Percentiles rank a stretch among this genome's conserved stretches.
phyloP scores from a whole-genome alignment of 768 basidiomycete genomes.

The Trametes cinnabarina region DNA sequence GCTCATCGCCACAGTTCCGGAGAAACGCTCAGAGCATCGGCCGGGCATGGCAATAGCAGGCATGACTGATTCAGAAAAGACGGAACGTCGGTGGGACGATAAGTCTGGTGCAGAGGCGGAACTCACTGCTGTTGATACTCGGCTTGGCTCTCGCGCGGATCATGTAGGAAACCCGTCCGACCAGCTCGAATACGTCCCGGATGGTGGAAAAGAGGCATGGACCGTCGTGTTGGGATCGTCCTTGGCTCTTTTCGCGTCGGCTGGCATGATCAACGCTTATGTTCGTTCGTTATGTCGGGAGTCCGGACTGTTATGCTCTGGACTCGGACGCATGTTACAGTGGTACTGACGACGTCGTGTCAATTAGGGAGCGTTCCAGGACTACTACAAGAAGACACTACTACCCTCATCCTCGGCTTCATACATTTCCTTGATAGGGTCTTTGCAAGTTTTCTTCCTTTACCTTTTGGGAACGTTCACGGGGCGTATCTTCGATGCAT shows the following conservation, averaged over 20 bases:
- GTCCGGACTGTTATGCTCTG: too few species aligned
- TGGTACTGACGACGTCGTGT: neutral
- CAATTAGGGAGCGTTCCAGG: constrained; percentile 29
- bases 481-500: constrained; percentile 28
- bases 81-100: too few species aligned
- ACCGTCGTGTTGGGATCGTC: constrained; percentile 23
- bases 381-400: constrained; percentile 26
- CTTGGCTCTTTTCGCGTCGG: constrained; percentile 20
- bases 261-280: constrained; percentile 23
- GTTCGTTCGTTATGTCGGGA: too few species aligned
- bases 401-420: constrained; percentile 26
- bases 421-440: constrained; percentile 29
- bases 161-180: too few species aligned
- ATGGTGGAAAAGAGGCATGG: constrained; percentile 31
- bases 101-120: neutral
- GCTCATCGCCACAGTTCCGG: too few species aligned
- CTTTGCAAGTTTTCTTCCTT: constrained; percentile 27
- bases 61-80: too few species aligned
- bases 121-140: neutral
- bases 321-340: too few species aligned
- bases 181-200: constrained; percentile 19
- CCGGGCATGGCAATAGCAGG: too few species aligned
- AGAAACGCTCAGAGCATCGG: too few species aligned
- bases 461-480: constrained; percentile 26
- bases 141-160: too few species aligned